phyloP scores from a whole-genome alignment of 169 alveolate genomes.

The Plasmodium coatneyi region DNA sequence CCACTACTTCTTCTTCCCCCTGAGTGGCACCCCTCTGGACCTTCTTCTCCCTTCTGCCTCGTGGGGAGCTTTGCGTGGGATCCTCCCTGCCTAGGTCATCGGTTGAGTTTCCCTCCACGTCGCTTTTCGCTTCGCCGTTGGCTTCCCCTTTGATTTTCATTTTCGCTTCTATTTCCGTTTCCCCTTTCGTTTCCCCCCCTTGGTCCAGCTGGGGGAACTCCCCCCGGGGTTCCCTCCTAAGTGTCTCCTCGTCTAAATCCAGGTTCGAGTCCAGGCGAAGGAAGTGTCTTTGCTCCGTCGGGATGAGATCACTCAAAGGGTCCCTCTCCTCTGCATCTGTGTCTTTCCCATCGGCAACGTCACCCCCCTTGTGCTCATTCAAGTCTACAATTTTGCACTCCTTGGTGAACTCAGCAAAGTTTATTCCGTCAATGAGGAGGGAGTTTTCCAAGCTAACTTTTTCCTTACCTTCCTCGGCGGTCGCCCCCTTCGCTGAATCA shows the following conservation, averaged over 20 bases:
- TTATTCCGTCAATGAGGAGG: constrained; percentile 53
- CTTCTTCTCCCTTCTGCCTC: not conserved
- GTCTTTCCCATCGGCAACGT: not conserved
- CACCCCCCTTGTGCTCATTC: constrained; percentile 5
- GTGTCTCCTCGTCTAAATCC: constrained; percentile 1
- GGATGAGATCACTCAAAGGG: not conserved
- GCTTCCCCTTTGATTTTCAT: not conserved
- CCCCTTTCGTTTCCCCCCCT: not conserved
- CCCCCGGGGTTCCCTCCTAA: not conserved
- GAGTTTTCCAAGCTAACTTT: not conserved
- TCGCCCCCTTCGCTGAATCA: not conserved
- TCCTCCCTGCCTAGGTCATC: not conserved
- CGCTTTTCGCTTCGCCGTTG: not conserved
- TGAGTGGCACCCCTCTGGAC: too few relatives aligned
- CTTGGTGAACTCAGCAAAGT: constrained; percentile 44
- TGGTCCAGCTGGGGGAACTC: not conserved
- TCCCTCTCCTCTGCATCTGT: not conserved
- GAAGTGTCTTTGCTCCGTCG: constrained; percentile 2
- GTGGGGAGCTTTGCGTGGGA: not conserved
- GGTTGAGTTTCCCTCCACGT: not conserved
- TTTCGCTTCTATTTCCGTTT: not conserved
- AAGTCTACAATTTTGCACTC: constrained; percentile 33
- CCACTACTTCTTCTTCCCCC: not conserved
- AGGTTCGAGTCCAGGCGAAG: not conserved
- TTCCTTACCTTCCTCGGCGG: not conserved